Percentiles rank a stretch among this genome's conserved stretches.
Conservation (phyloP, 2,329 filamentous ascomycete genomes). For the Venturia effusa region DNA sequence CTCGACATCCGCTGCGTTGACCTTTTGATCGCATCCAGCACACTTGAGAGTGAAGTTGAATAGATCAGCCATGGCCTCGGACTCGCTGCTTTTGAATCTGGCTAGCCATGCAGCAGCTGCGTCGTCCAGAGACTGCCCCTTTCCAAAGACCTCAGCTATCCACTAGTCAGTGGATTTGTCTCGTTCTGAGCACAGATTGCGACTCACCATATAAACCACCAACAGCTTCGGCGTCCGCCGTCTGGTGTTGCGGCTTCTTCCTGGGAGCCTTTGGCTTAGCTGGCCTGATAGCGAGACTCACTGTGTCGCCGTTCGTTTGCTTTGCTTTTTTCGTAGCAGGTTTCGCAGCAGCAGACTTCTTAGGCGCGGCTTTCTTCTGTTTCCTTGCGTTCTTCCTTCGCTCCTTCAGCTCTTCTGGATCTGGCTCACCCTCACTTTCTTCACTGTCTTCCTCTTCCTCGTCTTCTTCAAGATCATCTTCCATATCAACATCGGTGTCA, state of each 20-base stretch:
- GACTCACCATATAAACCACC: slow-evolving; percentile 46
- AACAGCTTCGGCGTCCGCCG: slow-evolving; percentile 39
- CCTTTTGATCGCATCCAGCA: slow-evolving; percentile 68
- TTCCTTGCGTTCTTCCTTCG: slow-evolving; percentile 17
- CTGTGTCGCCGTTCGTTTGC: slow-evolving; percentile 36
- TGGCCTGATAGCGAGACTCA: slow-evolving; percentile 45
- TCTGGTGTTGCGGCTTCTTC: slow-evolving; percentile 39
- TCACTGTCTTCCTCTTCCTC: slow-evolving; percentile 21
- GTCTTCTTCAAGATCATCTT: slow-evolving; percentile 17
- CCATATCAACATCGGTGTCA: slow-evolving; percentile 20
- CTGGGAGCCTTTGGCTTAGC: slow-evolving; percentile 35
- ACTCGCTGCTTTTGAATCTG: slow-evolving; percentile 44
- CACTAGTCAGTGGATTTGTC: not conserved
- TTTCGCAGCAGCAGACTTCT: slow-evolving; percentile 16
- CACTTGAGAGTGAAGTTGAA: slow-evolving; percentile 54
- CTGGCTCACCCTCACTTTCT: slow-evolving; percentile 27
- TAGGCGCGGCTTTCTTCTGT: not conserved
- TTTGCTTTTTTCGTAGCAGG: slow-evolving; percentile 38
- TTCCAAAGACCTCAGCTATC: slow-evolving; percentile 48
- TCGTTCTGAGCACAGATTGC: not conserved
- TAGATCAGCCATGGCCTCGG: slow-evolving; percentile 44
- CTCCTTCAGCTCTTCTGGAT: slow-evolving; percentile 28
- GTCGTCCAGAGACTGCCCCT: slow-evolving; percentile 42
- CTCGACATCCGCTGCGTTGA: slow-evolving; percentile 73
- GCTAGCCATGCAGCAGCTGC: slow-evolving; percentile 48